Conservation (phyloP, 176 grass and related monocot species). For the Hsuehochloa calcarea region DNA sequence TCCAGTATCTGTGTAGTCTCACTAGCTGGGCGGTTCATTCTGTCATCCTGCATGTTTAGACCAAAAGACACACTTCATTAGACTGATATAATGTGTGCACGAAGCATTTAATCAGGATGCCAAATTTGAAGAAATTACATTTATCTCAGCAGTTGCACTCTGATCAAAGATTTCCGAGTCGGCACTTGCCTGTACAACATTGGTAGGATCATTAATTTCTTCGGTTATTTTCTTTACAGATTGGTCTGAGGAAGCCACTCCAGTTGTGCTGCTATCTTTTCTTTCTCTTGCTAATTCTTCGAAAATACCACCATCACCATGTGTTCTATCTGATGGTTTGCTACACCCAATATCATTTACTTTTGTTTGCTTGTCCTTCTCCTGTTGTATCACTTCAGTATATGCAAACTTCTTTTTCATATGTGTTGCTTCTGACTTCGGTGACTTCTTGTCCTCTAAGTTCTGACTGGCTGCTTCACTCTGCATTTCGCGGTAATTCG, state of each 20-base stretch:
- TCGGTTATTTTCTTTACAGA: constrained; percentile 4
- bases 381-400: background rate
- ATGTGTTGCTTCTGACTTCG: constrained; percentile 21
- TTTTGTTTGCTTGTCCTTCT: background rate
- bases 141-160: background rate
- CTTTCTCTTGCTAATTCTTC: background rate
- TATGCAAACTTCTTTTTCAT: constrained; percentile 7
- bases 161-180: background rate
- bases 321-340: background rate
- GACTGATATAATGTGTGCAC: background rate
- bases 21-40: background rate
- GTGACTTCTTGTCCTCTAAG: constrained; percentile 21
- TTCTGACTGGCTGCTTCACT: constrained; percentile 18
- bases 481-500: constrained; percentile 1
- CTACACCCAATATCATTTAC: background rate
- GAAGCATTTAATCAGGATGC: background rate
- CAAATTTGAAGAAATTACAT: constrained; percentile 42
- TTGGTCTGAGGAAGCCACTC: background rate
- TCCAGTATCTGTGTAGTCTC: constrained; percentile 7
- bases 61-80: background rate
- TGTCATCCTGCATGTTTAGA: constrained; percentile 32
- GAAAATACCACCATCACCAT: background rate
- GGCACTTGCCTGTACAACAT: background rate
- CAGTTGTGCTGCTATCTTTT: background rate
- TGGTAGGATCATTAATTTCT: constrained; percentile 9